phyloP scores from a whole-genome alignment of 148 eudicot genomes.

The Rhododendron simsii region DNA sequence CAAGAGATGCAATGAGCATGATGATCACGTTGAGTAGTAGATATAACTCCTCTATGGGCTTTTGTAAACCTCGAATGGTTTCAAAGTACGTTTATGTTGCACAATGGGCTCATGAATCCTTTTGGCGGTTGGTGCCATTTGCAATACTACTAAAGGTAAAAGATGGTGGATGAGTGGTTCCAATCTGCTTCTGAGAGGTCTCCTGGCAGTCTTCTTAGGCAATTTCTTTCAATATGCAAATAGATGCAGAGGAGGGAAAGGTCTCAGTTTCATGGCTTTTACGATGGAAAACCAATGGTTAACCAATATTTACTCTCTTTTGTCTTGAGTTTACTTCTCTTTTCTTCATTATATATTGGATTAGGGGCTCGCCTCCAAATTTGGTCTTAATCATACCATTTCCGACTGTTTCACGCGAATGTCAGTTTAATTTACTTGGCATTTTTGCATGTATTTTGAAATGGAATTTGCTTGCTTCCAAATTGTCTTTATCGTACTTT shows the following conservation, averaged over 20 bases:
- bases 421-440: too few species aligned
- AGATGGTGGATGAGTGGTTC: not conserved
- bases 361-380: not conserved
- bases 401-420: too few species aligned
- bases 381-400: too few species aligned
- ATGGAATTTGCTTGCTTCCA: not conserved
- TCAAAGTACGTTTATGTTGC: not conserved
- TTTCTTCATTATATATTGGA: not conserved
- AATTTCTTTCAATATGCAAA: not conserved
- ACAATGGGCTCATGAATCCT: not conserved
- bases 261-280: not conserved
- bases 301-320: not conserved
- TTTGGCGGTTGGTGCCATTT: not conserved
- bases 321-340: not conserved
- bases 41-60: not conserved
- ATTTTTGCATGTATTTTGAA: too few species aligned
- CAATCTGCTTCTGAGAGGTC: not conserved
- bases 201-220: not conserved
- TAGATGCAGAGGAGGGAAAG: not conserved
- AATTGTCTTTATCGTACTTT: too few species aligned
- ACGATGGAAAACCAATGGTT: not conserved
- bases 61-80: not conserved
- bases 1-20: not conserved
- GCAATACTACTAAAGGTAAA: not conserved
- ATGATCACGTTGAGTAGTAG: not conserved